Evolutionary conservation across 192 early-diverging fungal genomes (phyloP).

Genomic region (Backusella luteola): DNA sequence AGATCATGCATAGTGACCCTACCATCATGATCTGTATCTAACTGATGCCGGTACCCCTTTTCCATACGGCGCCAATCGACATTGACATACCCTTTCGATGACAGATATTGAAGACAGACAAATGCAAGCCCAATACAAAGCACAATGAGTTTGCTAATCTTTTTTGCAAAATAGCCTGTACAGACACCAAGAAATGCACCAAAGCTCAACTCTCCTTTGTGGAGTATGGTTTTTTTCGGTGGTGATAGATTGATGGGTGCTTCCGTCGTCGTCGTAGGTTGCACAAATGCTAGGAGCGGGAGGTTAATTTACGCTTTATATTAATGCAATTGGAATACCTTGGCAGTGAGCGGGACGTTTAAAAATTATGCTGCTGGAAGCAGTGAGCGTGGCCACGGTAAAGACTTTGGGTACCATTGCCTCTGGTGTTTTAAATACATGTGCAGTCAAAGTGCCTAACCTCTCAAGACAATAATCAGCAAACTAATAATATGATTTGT

Average conservation of each 20-base stretch:
- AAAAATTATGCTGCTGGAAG: not conserved
- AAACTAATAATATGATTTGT: not conserved
- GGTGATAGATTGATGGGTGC: not conserved
- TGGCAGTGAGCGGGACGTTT: conserved; percentile 20
- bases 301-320: not conserved
- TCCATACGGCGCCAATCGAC: conserved; percentile 46
- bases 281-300: not conserved
- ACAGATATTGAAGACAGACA: conserved; percentile 43
- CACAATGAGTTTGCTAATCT: conserved; percentile 47
- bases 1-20: conserved; percentile 37
- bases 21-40: conserved; percentile 46
- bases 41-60: conserved; percentile 7
- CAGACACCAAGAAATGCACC: conserved; percentile 47
- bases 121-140: conserved; percentile 43
- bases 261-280: not conserved
- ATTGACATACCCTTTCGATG: conserved; percentile 40
- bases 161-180: conserved; percentile 50
- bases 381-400: not conserved
- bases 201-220: conserved; percentile 45
- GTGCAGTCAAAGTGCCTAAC: not conserved
- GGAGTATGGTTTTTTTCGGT: conserved; percentile 24
- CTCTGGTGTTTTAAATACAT: not conserved
- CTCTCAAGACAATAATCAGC: not conserved
- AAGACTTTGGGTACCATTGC: not conserved
- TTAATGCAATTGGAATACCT: conserved; percentile 6